Conservation (phyloP, 192 early-diverging fungal species). For the Obelidium mucronatum region DNA sequence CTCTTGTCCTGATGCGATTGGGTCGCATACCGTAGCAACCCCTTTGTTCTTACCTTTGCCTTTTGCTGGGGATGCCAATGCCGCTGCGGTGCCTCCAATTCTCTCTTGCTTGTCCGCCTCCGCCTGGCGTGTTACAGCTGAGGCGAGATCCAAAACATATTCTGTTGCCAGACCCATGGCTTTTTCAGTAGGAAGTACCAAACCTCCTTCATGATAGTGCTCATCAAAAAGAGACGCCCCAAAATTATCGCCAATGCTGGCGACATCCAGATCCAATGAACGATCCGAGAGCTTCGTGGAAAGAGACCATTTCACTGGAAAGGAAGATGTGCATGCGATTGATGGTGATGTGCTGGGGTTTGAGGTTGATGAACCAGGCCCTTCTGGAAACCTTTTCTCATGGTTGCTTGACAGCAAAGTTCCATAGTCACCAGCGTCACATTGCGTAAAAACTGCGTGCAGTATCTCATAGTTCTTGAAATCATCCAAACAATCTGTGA, state of each 20-base stretch:
- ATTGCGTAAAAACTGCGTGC: conserved; percentile 52
- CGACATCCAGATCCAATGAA: conserved; percentile 40
- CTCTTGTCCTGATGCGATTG: conserved; percentile 39
- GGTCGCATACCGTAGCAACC: conserved; percentile 25
- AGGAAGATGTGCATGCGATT: not conserved
- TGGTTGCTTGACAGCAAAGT: conserved; percentile 29
- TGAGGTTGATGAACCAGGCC: conserved; percentile 9
- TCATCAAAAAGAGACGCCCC: conserved; percentile 54
- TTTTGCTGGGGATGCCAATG: not conserved
- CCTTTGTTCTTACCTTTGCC: conserved; percentile 42
- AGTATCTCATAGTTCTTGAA: conserved; percentile 57
- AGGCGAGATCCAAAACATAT: conserved; percentile 44
- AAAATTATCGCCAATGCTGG: conserved; percentile 47
- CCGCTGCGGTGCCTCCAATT: not conserved
- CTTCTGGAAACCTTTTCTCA: not conserved
- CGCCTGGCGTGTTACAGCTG: conserved; percentile 6
- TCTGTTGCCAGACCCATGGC: conserved; percentile 55
- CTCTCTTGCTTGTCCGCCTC: not conserved
- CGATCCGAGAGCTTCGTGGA: conserved; percentile 28
- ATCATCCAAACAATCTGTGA: conserved; percentile 50
- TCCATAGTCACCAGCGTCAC: conserved; percentile 56
- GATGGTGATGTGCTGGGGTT: conserved; percentile 27
- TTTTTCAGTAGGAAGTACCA: conserved; percentile 65
- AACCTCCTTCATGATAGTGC: conserved; percentile 61
- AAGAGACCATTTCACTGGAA: conserved; percentile 31